Evolutionary conservation across 176 grass and related monocot genomes (phyloP), one percentile per base, ranked within the genome.

Genomic region (Phoenix roebelenii): DNA sequence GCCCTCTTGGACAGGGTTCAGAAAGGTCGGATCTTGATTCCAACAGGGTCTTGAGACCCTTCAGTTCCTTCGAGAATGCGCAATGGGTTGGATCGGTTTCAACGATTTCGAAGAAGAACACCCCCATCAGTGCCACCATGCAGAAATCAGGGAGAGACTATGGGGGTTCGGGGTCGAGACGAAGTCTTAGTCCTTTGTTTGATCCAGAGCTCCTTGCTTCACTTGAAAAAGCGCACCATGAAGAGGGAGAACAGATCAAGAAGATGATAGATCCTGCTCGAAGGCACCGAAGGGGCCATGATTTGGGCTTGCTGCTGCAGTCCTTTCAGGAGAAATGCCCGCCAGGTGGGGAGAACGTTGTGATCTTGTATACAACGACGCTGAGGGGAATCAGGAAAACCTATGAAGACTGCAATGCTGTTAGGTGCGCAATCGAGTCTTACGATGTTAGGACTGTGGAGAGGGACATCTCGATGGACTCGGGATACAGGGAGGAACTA

Each of bases 381-480:
- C 79, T 96, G 30, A 81, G 77, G 68, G 80, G 91, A 50, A 90
- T 96, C 71, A 77, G 86, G 17, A 72, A 83, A 67, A 96, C 91
- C 22, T 96, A 85, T 63, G 83, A 96, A 73, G 86, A 96, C 22
- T 96, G 91, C 77, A 96, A 96, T 70, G 75, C 72, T 18, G 91
- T 90, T 61, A 78, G 91, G 19, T 85, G 86, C 0, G 61, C 61
- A 48, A 81, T 98, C 23, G 87, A 92, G 52, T 73, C 79, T 9
- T 79, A 89, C 62, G 81, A 87, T 60, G 84, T 98, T 28, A 74
- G 85, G 71, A 64, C 88, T 57, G 84, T 81, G 59, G 93, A 98
- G 76, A 80, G 93, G 50, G 93, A 98, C 85, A 86, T 98, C 72
- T 98, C 93, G 61, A 98, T 98, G 93, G 93, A 98, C 77, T 89